A percentile compares a stretch with the other conserved stretches of the same genome.
These are phyloP conservation scores for Cladosporium sp. DNA, from an alignment of 2,329 filamentous ascomycete genomes.

Conservation along the genomic window DNA sequence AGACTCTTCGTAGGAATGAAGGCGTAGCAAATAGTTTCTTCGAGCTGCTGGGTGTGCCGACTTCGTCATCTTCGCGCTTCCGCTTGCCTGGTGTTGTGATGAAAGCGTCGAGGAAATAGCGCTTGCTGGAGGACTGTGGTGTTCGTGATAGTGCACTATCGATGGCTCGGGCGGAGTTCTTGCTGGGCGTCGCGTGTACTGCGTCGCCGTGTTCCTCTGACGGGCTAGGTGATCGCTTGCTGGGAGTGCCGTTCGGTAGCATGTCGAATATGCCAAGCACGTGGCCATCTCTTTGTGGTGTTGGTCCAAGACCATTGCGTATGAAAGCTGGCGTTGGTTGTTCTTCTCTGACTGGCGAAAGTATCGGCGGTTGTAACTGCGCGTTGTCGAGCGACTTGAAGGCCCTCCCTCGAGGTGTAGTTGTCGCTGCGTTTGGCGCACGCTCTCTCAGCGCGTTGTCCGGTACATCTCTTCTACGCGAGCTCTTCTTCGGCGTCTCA, in stretches of 20 bases:
- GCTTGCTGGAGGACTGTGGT: conserved; percentile 59
- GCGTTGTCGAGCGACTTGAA: conserved; percentile 17
- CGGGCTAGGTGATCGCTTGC: conserved; percentile 22
- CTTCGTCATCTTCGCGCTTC: conserved; percentile 42
- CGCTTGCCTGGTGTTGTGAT: conserved; percentile 62
- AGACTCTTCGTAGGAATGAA: conserved; percentile 64
- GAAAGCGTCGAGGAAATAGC: conserved; percentile 64
- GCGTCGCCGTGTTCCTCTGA: conserved; percentile 23
- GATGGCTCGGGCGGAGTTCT: conserved; percentile 24
- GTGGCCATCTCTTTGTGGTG: conserved; percentile 75
- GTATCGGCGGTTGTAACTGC: conserved; percentile 3
- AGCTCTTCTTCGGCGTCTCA: conserved; percentile 32
- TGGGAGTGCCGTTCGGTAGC: conserved; percentile 41
- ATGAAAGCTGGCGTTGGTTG: conserved; percentile 36
- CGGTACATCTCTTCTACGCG: conserved; percentile 4
- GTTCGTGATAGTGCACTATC: conserved; percentile 41
- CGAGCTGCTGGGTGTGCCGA: conserved; percentile 34
- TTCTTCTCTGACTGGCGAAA: conserved; percentile 30
- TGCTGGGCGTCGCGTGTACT: conserved; percentile 44
- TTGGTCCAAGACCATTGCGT: conserved; percentile 62
- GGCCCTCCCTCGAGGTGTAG: conserved; percentile 16
- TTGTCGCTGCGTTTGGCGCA: conserved; percentile 8
- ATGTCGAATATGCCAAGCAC: conserved; percentile 78
- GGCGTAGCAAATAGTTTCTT: conserved; percentile 63
- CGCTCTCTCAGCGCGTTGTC: conserved; percentile 15